Conservation (phyloP, 768 basidiomycete species). For the Boletus bicolor region DNA sequence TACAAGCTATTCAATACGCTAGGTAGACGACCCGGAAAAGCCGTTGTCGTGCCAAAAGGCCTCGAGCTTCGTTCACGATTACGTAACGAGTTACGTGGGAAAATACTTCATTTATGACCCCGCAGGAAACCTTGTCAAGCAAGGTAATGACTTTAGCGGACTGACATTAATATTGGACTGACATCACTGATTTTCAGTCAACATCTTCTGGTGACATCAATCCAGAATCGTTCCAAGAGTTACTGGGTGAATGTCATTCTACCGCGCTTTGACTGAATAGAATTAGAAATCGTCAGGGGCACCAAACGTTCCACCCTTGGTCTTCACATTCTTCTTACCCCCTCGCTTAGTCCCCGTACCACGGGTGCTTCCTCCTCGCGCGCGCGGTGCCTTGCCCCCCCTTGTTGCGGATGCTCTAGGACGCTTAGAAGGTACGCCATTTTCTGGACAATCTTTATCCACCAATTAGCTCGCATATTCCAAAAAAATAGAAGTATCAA, state of each 20-base stretch:
- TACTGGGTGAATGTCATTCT: background rate
- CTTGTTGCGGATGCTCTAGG: slow-evolving; percentile 25
- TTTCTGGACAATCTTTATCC: slow-evolving; percentile 25
- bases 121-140: too few relatives aligned
- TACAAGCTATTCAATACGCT: too few relatives aligned
- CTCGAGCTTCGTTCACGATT: too few relatives aligned
- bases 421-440: slow-evolving; percentile 27
- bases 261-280: too few relatives aligned
- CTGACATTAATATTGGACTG: background rate
- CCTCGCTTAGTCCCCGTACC: slow-evolving; percentile 23
- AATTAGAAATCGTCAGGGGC: slow-evolving; percentile 30
- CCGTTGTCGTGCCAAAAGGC: too few relatives aligned
- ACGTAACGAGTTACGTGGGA: too few relatives aligned
- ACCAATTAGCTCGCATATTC: background rate
- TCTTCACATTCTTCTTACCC: slow-evolving; percentile 29
- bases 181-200: background rate
- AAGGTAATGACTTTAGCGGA: background rate
- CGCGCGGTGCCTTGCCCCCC: slow-evolving; percentile 22
- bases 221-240: background rate
- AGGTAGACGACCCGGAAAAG: too few relatives aligned
- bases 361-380: slow-evolving; percentile 23
- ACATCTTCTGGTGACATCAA: background rate
- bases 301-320: slow-evolving; percentile 33
- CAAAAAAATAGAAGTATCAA: background rate
- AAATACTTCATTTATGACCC: too few relatives aligned